Conservation (phyloP, 139 green algal species). For the Chlamydomonas sphaeroides region DNA sequence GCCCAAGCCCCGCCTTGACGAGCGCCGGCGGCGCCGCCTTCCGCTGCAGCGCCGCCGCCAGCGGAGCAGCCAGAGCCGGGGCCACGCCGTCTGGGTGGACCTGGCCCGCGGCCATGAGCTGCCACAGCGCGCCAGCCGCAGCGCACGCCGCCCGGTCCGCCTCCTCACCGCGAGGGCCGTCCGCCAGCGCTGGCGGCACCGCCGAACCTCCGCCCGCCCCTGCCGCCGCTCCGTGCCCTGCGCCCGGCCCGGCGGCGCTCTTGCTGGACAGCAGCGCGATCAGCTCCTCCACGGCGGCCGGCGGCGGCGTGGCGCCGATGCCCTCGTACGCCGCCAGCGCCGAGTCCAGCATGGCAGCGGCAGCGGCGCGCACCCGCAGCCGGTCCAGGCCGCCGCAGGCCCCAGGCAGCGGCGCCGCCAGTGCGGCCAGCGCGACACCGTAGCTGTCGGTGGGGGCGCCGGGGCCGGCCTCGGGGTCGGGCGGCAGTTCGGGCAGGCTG, state of each 20-base stretch:
- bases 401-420: not conserved
- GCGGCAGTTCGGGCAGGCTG: not conserved
- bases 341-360: conserved; percentile 30
- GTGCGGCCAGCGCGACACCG: not conserved
- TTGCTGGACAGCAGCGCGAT: not conserved
- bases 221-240: no score
- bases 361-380: not conserved
- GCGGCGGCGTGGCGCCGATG: not conserved
- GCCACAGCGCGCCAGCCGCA: conserved; percentile 25
- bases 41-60: not conserved
- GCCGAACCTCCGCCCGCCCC: no score
- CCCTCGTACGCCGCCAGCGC: conserved; percentile 16
- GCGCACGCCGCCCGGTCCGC: not conserved
- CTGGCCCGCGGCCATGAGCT: conserved; percentile 17
- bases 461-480: not conserved
- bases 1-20: not conserved
- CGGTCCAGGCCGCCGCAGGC: not conserved
- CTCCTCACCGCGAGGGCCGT: not conserved
- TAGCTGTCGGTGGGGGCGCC: not conserved
- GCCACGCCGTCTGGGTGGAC: conserved; percentile 11
- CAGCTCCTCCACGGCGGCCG: not conserved
- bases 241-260: no score
- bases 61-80: not conserved
- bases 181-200: not conserved
- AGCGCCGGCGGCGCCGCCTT: not conserved